These are phyloP conservation scores for Lecanosticta acicola DNA, from an alignment of 2,329 filamentous ascomycete genomes.

Conservation along the genomic window DNA sequence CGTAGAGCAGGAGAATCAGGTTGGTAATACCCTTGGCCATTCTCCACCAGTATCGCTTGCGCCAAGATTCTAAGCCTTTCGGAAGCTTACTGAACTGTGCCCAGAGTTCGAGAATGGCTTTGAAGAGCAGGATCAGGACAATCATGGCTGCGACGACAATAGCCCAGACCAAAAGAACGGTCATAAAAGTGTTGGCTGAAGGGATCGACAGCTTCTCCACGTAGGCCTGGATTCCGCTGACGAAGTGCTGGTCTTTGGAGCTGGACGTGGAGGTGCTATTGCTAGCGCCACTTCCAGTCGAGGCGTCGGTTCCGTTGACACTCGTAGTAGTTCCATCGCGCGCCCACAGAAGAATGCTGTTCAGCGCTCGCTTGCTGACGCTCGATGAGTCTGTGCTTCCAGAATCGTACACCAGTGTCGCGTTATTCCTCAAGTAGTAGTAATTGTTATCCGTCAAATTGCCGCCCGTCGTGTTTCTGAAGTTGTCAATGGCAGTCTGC, in stretches of 20 bases:
- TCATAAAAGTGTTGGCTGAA: slow-evolving; percentile 92
- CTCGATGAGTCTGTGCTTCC: slow-evolving; percentile 37
- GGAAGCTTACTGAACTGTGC: slow-evolving; percentile 85
- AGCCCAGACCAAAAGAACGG: slow-evolving; percentile 78
- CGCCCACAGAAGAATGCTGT: slow-evolving; percentile 22
- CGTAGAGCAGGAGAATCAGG: slow-evolving; percentile 85
- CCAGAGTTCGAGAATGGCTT: slow-evolving; percentile 87
- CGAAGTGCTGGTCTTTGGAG: slow-evolving; percentile 48
- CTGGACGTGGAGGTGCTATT: slow-evolving; percentile 23
- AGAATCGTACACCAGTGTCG: slow-evolving; percentile 66
- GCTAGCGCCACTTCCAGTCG: slow-evolving; percentile 21
- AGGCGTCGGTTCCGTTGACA: slow-evolving; percentile 38
- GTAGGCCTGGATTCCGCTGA: slow-evolving; percentile 74
- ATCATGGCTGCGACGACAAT: slow-evolving; percentile 79
- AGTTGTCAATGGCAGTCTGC: slow-evolving; percentile 76
- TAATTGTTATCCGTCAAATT: slow-evolving; percentile 79
- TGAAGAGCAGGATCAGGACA: slow-evolving; percentile 80
- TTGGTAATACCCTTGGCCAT: slow-evolving; percentile 85
- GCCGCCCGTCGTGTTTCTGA: slow-evolving; percentile 74
- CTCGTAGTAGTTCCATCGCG: slow-evolving; percentile 34
- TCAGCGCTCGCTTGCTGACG: slow-evolving; percentile 33
- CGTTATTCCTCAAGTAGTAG: slow-evolving; percentile 67
- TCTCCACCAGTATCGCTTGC: slow-evolving; percentile 92
- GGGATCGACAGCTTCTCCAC: slow-evolving; percentile 81
- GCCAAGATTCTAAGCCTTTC: slow-evolving; percentile 71